A percentile compares a stretch with the other conserved stretches of the same genome.
Conservation (phyloP, 2,329 filamentous ascomycete species). For the Penicillium sp. region DNA sequence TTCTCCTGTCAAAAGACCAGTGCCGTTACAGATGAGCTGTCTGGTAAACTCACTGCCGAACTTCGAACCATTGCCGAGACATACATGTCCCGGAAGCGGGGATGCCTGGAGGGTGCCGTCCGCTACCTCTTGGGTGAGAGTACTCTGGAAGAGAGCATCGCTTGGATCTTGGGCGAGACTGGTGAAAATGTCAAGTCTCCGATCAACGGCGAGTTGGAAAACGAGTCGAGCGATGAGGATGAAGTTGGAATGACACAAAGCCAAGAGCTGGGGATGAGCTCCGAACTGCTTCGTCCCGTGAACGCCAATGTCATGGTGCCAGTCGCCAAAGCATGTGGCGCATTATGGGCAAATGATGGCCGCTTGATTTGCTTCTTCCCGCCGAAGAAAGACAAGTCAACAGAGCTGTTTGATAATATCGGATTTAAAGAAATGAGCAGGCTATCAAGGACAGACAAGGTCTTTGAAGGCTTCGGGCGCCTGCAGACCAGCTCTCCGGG, state of each 20-base stretch:
- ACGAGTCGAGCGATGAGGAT: constrained; percentile 83
- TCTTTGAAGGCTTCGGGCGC: constrained; percentile 68
- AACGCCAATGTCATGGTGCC: constrained; percentile 69
- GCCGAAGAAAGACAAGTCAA: constrained; percentile 55
- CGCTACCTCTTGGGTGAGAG: constrained; percentile 65
- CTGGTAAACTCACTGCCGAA: constrained; percentile 55
- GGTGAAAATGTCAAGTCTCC: constrained; percentile 52
- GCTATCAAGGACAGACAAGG: constrained; percentile 53
- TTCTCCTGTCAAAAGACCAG: constrained; percentile 63
- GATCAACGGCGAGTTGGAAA: constrained; percentile 49
- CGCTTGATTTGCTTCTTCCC: constrained; percentile 63
- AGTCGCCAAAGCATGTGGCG: constrained; percentile 62
- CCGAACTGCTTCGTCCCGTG: constrained; percentile 56
- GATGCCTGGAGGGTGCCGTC: constrained; percentile 65
- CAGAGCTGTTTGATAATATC: constrained; percentile 53
- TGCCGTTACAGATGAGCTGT: constrained; percentile 56
- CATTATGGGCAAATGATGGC: constrained; percentile 61
- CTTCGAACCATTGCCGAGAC: constrained; percentile 60
- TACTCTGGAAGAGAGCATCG: constrained; percentile 61
- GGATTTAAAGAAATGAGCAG: constrained; percentile 55
- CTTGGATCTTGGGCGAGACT: constrained; percentile 61
- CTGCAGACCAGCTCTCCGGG: constrained; percentile 57
- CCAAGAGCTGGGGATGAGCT: constrained; percentile 53
- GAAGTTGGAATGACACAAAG: constrained; percentile 56
- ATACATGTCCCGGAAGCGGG: constrained; percentile 57